Evolutionary conservation across 768 basidiomycete species (phyloP), one percentile per base, ranked within the genome.

Genomic region (Phaeotremella skinneri): DNA sequence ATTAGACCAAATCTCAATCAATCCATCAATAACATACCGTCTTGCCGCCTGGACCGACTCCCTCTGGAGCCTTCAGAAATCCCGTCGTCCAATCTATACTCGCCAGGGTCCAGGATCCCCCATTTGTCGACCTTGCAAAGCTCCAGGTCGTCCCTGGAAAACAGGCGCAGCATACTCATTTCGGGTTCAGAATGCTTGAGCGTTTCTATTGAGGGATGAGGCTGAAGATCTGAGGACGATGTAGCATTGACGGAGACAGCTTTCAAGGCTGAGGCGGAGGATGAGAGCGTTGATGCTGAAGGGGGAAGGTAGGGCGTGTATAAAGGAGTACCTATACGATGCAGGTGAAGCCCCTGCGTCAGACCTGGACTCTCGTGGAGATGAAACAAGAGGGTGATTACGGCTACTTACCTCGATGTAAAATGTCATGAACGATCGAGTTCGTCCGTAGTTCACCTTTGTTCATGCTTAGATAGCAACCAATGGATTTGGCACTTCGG

Each of bases 401-500:
- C 32, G 52, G 31, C 54, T 45, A 25, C 66, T 20, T 32, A 71
- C 72, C 66, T 52, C 56, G 43, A 23, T 29, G 29, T 2, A 74
- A 55, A 9, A 67, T 30, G 31, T 70, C 59, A n/a, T 57, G 27
- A 1, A 74, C 68, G 13, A 74, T 71, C 21, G 43, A 45, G 30
- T 49, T 55, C 3, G 72, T 74, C 48, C 66, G 47, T 17, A 74
- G 59, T 52, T 74, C 72, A 0, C 69, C 69, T 29, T 66, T 59
- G 13, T 48, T 45, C 72, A 74, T 74, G 43, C 59, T 62, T 9
- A 74, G 55, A 29, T 74, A 74, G 50, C 72, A 74, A n/a, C 63
- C 69, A 11, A 74, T 56, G 1, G 61, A 53, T 31, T 57, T 60
- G 2, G 72, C 72, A 17, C 62, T 47, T 7, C 56, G 30, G 65